Conservation (phyloP, 2,329 filamentous ascomycete genomes). For the Fusarium drepaniforme region DNA sequence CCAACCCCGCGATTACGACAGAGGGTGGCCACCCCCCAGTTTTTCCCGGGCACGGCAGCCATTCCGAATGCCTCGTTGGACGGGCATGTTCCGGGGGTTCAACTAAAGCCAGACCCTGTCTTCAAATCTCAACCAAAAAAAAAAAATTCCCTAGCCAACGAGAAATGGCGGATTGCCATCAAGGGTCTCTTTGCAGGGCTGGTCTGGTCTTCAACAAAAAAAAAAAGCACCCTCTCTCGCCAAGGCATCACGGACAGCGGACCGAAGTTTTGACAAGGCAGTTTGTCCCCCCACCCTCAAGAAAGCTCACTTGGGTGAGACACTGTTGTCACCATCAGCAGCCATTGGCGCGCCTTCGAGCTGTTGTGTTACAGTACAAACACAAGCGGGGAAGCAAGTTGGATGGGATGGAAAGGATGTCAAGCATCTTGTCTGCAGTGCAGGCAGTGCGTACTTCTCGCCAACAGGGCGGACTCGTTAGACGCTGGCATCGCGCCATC, state of each 20-base stretch:
- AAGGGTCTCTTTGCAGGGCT: constrained; percentile 27
- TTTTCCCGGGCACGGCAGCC: constrained; percentile 15
- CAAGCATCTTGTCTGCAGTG: neutral
- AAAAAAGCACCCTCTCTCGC: neutral
- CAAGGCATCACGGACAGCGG: constrained; percentile 4
- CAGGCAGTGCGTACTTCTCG: neutral
- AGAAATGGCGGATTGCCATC: constrained; percentile 39
- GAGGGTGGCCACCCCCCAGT: constrained; percentile 6
- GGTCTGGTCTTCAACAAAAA: constrained; percentile 31
- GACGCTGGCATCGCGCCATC: constrained; percentile 4
- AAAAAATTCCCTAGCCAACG: constrained; percentile 34
- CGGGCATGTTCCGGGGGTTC: constrained; percentile 35
- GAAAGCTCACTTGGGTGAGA: neutral
- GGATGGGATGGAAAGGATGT: neutral
- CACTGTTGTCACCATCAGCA: neutral
- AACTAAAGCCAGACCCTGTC: constrained; percentile 6
- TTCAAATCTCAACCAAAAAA: constrained; percentile 31
- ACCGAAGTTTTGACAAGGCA: constrained; percentile 19
- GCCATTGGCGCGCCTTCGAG: neutral
- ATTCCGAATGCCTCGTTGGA: constrained; percentile 13
- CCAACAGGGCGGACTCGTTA: neutral
- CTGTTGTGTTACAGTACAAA: constrained; percentile 18
- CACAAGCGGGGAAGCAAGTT: neutral
- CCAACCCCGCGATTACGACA: constrained; percentile 33
- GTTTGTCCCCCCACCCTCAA: neutral